phyloP scores from a whole-genome alignment of 176 grass and related monocot genomes.

The Oryza officinalis region DNA sequence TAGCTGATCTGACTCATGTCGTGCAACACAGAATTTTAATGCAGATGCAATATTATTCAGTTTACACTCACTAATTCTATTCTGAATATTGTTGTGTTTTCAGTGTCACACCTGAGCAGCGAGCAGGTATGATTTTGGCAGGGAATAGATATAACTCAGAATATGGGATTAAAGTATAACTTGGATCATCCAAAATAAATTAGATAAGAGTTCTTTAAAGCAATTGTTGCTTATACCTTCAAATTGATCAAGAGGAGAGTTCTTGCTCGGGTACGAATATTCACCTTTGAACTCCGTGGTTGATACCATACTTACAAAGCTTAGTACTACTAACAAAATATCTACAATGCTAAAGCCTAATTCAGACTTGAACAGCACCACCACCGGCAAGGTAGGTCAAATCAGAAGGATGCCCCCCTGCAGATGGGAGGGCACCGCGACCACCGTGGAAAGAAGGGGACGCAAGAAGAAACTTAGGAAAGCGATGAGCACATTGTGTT shows the following conservation, averaged over 20 bases:
- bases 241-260: constrained; percentile 40
- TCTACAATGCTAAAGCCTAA: constrained; percentile 38
- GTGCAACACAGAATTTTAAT: background rate
- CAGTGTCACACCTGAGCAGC: background rate
- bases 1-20: background rate
- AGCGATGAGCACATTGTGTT: constrained; percentile 51
- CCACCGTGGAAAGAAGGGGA: constrained; percentile 90
- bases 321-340: constrained; percentile 42
- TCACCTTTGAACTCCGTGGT: constrained; percentile 43
- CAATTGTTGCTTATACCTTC: constrained; percentile 46
- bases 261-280: constrained; percentile 44
- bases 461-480: constrained; percentile 81
- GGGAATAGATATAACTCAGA: background rate
- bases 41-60: background rate
- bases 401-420: constrained; percentile 91
- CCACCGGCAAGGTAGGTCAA: constrained; percentile 78
- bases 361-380: constrained; percentile 52
- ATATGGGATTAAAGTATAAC: background rate
- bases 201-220: no score
- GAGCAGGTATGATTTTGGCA: background rate
- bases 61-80: background rate
- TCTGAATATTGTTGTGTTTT: background rate
- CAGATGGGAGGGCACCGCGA: constrained; percentile 85
- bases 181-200: no score
- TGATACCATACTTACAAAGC: constrained; percentile 57